Evolutionary conservation across 75 land plant species (phyloP).

Genomic region (Azolla pinnata): DNA sequence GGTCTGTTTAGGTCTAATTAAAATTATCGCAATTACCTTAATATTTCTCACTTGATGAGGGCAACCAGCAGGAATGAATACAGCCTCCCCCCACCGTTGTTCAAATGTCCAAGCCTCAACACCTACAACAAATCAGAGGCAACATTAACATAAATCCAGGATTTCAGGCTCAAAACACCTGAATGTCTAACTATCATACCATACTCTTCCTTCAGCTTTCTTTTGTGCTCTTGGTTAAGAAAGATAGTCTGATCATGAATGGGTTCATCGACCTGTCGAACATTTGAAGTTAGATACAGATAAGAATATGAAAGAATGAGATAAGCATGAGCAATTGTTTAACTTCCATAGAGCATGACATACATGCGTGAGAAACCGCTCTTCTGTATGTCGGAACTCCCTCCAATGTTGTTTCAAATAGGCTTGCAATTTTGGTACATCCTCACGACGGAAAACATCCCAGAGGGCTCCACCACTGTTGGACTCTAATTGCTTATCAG

Average conservation of each 20-base stretch:
- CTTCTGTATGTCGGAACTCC: constrained; percentile 53
- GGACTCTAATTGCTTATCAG: no score
- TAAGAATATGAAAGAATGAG: background rate
- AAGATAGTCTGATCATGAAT: constrained; percentile 46
- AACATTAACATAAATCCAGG: no score
- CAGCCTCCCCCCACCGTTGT: constrained; percentile 64
- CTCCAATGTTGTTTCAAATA: constrained; percentile 38
- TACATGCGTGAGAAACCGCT: constrained; percentile 45
- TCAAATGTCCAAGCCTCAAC: constrained; percentile 75
- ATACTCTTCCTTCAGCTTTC: constrained; percentile 38
- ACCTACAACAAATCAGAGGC: no score
- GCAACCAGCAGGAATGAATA: constrained; percentile 79
- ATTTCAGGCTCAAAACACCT: background rate
- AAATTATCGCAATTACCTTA: no score
- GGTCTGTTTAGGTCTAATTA: no score
- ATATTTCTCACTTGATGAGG: constrained; percentile 77
- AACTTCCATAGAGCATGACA: no score
- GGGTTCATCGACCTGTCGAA: constrained; percentile 36
- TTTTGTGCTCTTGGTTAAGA: constrained; percentile 37
- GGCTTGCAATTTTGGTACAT: constrained; percentile 42
- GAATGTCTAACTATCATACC: constrained; percentile 13
- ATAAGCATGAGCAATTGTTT: no score
- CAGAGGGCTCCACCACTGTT: constrained; percentile 58
- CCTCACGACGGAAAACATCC: constrained; percentile 64
- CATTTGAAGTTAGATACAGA: background rate